Conservation (phyloP, 1,284 basidiomycete species). For the Melampsora occidentalis region DNA sequence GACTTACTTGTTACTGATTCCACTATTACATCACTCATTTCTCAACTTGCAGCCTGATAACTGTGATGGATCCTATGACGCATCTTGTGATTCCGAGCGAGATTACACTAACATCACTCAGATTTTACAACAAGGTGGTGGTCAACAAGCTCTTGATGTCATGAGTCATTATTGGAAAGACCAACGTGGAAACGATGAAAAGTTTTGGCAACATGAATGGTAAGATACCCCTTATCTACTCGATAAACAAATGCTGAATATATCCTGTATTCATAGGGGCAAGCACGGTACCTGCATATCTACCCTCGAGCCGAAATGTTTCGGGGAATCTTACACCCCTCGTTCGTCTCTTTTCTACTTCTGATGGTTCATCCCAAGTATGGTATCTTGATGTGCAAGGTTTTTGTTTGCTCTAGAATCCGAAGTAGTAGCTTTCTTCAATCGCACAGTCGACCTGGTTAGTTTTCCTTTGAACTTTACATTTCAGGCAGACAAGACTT, state of each 20-base stretch:
- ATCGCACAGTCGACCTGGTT: slow-evolving; percentile 29
- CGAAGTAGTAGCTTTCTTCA: slow-evolving; percentile 40
- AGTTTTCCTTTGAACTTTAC: neutral
- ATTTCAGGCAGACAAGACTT: neutral
- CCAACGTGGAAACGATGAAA: slow-evolving; percentile 51
- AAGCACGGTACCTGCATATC: slow-evolving; percentile 68
- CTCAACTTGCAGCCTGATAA: slow-evolving; percentile 53
- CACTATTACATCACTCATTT: no score
- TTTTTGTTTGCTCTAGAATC: slow-evolving; percentile 10
- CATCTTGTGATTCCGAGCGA: slow-evolving; percentile 66
- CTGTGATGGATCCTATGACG: slow-evolving; percentile 66
- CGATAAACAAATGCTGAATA: neutral
- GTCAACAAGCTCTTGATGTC: slow-evolving; percentile 62
- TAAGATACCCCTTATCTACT: neutral
- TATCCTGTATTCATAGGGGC: slow-evolving; percentile 2
- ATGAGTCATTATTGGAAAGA: slow-evolving; percentile 60
- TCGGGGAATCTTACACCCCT: slow-evolving; percentile 29
- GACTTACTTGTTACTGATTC: slow-evolving; percentile 17
- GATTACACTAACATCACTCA: slow-evolving; percentile 62
- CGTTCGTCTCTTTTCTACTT: slow-evolving; percentile 1
- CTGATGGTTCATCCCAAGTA: neutral
- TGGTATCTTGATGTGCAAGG: neutral
- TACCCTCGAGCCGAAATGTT: slow-evolving; percentile 63
- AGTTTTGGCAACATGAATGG: slow-evolving; percentile 52
- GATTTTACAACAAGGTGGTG: slow-evolving; percentile 63